Evolutionary conservation across 805 yeast species (phyloP).

Genomic region (Sungouiozyma ichnusensis): DNA sequence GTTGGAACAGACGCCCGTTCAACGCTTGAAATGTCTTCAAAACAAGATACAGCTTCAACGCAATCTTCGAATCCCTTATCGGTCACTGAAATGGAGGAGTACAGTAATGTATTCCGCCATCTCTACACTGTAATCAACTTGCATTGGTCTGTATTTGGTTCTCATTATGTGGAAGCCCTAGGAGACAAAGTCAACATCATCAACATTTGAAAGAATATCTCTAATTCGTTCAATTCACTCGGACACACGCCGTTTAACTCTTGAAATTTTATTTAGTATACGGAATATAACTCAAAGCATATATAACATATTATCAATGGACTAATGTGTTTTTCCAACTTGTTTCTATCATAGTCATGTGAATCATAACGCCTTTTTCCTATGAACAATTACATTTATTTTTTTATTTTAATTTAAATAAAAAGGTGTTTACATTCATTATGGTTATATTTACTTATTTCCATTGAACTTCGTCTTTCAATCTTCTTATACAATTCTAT

Average conservation of each 20-base stretch:
- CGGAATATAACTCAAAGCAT: background rate
- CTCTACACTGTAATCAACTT: conserved; percentile 58
- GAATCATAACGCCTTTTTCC: no score
- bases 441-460: no score
- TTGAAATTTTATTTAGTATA: no score
- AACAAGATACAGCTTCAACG: background rate
- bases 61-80: conserved; percentile 5
- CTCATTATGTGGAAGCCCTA: conserved; percentile 43
- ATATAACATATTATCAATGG: background rate
- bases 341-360: background rate
- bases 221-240: background rate
- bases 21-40: background rate
- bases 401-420: background rate
- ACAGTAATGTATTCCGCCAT: conserved; percentile 47
- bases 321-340: background rate
- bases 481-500: no score
- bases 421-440: background rate
- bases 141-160: conserved; percentile 78
- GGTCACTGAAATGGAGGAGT: conserved; percentile 37
- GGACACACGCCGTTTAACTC: background rate
- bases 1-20: conserved; percentile 2
- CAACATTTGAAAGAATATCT: background rate
- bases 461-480: no score
- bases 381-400: no score
- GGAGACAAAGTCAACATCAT: conserved; percentile 12